Evolutionary conservation across 208 protist genomes (phyloP), one percentile per base, ranked within the genome.

Genomic region (Jaenimonas drosophilae): DNA sequence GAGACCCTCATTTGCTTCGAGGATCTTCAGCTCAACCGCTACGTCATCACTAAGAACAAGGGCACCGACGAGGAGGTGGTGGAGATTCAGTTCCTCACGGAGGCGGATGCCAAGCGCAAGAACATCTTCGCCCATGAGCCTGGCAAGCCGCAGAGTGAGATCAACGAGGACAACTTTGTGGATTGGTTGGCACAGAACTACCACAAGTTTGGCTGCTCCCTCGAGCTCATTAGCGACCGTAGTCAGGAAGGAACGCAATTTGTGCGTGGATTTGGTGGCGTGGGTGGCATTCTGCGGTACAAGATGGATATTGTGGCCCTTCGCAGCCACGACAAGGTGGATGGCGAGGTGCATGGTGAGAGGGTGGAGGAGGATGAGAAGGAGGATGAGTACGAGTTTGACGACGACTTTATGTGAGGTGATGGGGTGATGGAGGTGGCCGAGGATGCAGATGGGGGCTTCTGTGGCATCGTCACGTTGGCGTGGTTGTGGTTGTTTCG

Each of bases 161-260:
- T 97, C 30, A 82, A 90, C 26, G 54, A 52, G 34, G 73, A 97
- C 37, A 61, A 80, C 54, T 81, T 99, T 31, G 76, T 99, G 14
- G 98, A 99, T 63, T 99, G 97, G 97, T 70, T 99, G 19, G 90
- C 98, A 6, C 64, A 96, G 23, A 98, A 99, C 70, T 99, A 99
- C 77, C 93, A 95, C 34, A 91, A 96, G 30, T 99, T 98, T 49
- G 98, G 98, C 37, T 92, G 79, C 72, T 81, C 61, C n/a, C 76
- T 97, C 23, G 95, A 96, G 73, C 86, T 97, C 37, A 76, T 97
- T 23, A 96, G 85, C 34, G 79, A 96, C 64, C 92, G 67, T 33
- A 97, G 93, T 28, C 94, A 97, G 60, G 98, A 99, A 63, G 98
- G 98, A 36, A 91, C 94, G 25, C 97, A 99, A 71, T 99, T 99